Evolutionary conservation across 1,139 yeast species (phyloP), one percentile per base, ranked within the genome.

Genomic region (Saccharomyces hybrid): DNA sequence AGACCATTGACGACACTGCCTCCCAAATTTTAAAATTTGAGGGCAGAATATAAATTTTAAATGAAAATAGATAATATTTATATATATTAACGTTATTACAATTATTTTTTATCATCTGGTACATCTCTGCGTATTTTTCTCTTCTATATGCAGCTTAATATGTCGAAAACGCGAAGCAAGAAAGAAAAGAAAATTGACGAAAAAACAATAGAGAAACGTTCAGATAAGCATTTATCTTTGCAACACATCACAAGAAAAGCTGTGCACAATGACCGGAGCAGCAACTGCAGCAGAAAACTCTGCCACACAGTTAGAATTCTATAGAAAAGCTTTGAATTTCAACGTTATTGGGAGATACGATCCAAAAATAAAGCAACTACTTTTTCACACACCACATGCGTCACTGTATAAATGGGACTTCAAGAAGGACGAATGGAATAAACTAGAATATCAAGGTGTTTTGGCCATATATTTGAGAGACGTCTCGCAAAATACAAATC

Each of bases 261-360:
- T 9, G 8, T 25, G 29, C 13, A 13, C 16, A 46, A 28, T 28
- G 48, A 26, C 48, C 11, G 48, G 16, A 16, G 6, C 48, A 25
- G 31, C 48, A 28, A 20, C 31, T 6, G n/a, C 34, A 23, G 49
- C 34, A 31, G 49, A 28, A 13, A 28, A 47, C 25, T 28, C 49
- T 28, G 34, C 49, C 13, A 47, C 25, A 11, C 32, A 16, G 2
- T 41, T 67, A 56, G 85, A 83, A 53, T 38, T 38, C 11, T 38
- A 83, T 64, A 76, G 84, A 51, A 83, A 81, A 60, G 84, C 90
- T 0, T 75, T 88, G 59, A 89, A 91, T 62, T 85, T 81, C 72
- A 84, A 87, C 63, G 96, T 91, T 46, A 82, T 91, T 44, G 81
- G 85, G 42, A 78, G 93, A 56, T 91, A 90, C 68, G 98, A 91